phyloP scores from a whole-genome alignment of 2,329 filamentous ascomycete genomes.

The Cladosporium sp. region DNA sequence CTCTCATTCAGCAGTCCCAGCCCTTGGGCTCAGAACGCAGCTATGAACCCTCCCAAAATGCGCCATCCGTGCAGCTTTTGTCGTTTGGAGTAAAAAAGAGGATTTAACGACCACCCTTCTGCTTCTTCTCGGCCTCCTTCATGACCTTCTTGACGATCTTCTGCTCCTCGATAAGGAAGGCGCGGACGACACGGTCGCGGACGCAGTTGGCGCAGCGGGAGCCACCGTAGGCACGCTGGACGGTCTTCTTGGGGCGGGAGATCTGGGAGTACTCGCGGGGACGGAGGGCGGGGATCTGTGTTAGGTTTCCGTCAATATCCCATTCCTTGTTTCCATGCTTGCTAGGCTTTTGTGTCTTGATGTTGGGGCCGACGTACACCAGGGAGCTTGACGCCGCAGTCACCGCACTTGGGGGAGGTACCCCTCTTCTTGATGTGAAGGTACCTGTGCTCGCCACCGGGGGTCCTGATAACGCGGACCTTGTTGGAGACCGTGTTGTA shows the following conservation, averaged over 20 bases:
- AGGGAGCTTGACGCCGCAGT: constrained; percentile 96
- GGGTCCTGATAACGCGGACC: constrained; percentile 93
- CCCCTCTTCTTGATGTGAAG: constrained; percentile 99
- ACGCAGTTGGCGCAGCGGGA: constrained; percentile 99
- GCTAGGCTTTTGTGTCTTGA: background rate
- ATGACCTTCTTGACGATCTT: constrained; percentile 99
- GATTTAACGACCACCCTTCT: constrained; percentile 30
- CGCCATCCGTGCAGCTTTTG: constrained; percentile 18
- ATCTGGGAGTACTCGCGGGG: constrained; percentile 96
- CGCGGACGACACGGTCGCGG: constrained; percentile 94
- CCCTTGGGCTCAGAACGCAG: constrained; percentile 20
- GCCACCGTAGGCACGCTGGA: constrained; percentile 96
- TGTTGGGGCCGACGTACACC: constrained; percentile 71
- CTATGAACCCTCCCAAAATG: constrained; percentile 20
- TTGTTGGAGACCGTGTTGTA: constrained; percentile 99
- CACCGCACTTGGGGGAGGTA: constrained; percentile 97
- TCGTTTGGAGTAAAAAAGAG: constrained; percentile 13
- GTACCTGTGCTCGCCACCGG: constrained; percentile 91
- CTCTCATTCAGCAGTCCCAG: constrained; percentile 20
- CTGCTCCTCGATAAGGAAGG: constrained; percentile 99
- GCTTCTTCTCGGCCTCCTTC: constrained; percentile 90
- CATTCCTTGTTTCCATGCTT: constrained; percentile 14
- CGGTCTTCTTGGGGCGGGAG: constrained; percentile 99
- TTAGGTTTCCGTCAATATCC: constrained; percentile 14
- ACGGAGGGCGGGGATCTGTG: constrained; percentile 88